These are phyloP conservation scores for Fusarium nematophilum DNA, from an alignment of 2,329 filamentous ascomycete genomes.

Conservation along the genomic window DNA sequence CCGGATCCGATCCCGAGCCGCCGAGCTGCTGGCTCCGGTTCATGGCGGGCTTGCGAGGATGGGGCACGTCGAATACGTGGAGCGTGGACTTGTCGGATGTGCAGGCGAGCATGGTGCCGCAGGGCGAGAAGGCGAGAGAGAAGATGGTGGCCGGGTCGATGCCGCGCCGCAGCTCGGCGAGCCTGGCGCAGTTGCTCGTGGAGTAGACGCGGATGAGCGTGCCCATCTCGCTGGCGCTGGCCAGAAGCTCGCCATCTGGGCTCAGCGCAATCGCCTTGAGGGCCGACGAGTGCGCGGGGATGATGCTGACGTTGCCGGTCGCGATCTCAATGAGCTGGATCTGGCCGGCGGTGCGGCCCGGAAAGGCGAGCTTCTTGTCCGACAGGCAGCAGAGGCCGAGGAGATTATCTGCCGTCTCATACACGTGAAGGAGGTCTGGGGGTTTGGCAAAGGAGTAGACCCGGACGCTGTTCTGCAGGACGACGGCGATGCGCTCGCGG, in stretches of 20 bases:
- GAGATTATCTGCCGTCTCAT: conserved; percentile 88
- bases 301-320: conserved; percentile 88
- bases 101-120: conserved; percentile 82
- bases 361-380: conserved; percentile 80
- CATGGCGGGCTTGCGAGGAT: conserved; percentile 56
- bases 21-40: conserved; percentile 47
- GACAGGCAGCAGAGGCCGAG: conserved; percentile 84
- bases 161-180: conserved; percentile 88
- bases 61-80: conserved; percentile 89
- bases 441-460: conserved; percentile 83
- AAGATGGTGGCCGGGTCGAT: conserved; percentile 90
- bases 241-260: conserved; percentile 81
- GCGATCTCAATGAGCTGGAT: conserved; percentile 86
- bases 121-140: conserved; percentile 88
- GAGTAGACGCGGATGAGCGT: conserved; percentile 90
- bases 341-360: conserved; percentile 87
- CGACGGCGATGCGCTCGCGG: conserved; percentile 80
- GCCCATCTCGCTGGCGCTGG: conserved; percentile 90
- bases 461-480: conserved; percentile 83
- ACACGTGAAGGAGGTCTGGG: conserved; percentile 76
- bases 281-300: conserved; percentile 86
- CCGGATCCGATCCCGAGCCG: conserved; percentile 51
- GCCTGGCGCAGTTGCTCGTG: conserved; percentile 80
- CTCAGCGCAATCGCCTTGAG: conserved; percentile 85
- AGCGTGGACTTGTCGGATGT: conserved; percentile 97